Evolutionary conservation across 768 basidiomycete species (phyloP).

Genomic region (Pleurotus sapidus): DNA sequence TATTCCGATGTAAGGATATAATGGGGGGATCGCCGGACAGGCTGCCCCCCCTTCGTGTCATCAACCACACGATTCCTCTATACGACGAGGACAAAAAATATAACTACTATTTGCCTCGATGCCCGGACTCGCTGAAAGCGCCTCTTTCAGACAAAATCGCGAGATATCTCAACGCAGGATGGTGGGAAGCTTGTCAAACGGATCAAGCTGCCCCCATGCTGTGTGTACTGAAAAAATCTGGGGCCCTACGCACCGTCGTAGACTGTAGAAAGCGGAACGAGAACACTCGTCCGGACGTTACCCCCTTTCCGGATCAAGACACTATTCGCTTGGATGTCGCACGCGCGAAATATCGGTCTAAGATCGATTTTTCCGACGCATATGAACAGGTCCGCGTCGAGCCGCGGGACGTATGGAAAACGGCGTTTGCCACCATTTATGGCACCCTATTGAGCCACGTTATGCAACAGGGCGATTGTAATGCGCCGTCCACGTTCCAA

Average conservation of each 20-base stretch:
- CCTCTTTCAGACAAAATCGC: constrained; percentile 29
- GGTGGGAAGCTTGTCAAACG: constrained; percentile 27
- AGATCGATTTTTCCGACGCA: constrained; percentile 37
- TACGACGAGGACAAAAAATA: constrained; percentile 30
- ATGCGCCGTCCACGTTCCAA: constrained; percentile 23
- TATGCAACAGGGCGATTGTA: constrained; percentile 44
- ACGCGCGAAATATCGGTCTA: constrained; percentile 25
- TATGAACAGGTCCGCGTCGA: constrained; percentile 39
- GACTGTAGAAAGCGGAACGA: constrained; percentile 34
- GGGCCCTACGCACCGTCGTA: constrained; percentile 27
- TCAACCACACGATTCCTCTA: constrained; percentile 37
- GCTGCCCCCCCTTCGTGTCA: constrained; percentile 30
- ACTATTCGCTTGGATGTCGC: constrained; percentile 27
- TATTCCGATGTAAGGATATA: constrained; percentile 19
- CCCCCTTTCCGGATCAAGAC: constrained; percentile 41
- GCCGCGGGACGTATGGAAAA: constrained; percentile 24
- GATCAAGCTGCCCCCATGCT: constrained; percentile 13
- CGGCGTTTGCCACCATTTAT: constrained; percentile 29
- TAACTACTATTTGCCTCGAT: constrained; percentile 25
- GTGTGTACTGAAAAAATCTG: constrained; percentile 25
- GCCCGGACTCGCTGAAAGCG: constrained; percentile 24
- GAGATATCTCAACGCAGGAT: constrained; percentile 24
- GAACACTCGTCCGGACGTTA: constrained; percentile 36
- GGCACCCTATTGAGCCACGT: constrained; percentile 36
- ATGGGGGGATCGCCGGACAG: constrained; percentile 16